These are phyloP conservation scores for Gossypium mustelinum DNA, from an alignment of 345 rosid species.

Conservation along the genomic window DNA sequence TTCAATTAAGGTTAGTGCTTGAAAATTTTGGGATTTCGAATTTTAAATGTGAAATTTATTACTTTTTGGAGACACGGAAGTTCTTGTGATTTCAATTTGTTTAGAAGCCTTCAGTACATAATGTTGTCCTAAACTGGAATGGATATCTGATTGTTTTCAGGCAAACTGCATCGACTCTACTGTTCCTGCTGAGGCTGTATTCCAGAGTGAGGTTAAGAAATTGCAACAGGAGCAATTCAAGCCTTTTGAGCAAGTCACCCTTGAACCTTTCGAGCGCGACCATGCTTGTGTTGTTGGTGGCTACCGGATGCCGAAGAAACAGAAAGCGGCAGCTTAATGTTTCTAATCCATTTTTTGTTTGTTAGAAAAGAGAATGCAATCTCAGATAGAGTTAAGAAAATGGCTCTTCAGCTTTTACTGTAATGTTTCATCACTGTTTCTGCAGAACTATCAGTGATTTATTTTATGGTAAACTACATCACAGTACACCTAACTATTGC, in stretches of 20 bases:
- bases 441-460: neutral
- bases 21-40: no score
- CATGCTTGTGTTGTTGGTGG: conserved; percentile 94
- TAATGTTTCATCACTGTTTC: neutral
- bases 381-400: neutral
- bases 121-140: neutral
- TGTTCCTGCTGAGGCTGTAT: conserved; percentile 78
- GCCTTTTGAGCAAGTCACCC: conserved; percentile 85
- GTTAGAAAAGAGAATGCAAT: neutral
- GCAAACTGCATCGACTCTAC: conserved; percentile 96
- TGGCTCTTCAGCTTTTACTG: neutral
- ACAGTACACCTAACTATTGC: no score
- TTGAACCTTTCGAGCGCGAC: conserved; percentile 94
- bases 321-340: conserved; percentile 33
- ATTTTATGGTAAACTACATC: no score
- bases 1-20: conserved; percentile 79
- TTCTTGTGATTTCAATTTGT: neutral
- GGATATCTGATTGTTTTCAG: conserved; percentile 28
- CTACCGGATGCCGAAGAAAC: conserved; percentile 84
- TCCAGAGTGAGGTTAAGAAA: conserved; percentile 83
- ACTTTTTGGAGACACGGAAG: neutral
- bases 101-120: no score
- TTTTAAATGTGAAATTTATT: neutral
- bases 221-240: conserved; percentile 79
- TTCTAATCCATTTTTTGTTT: neutral